Percentiles rank a stretch among this genome's conserved stretches.
These are phyloP conservation scores for Rutidosis leptorrhynchoides DNA, from an alignment of 129 eudicot genomes.

Conservation along the genomic window DNA sequence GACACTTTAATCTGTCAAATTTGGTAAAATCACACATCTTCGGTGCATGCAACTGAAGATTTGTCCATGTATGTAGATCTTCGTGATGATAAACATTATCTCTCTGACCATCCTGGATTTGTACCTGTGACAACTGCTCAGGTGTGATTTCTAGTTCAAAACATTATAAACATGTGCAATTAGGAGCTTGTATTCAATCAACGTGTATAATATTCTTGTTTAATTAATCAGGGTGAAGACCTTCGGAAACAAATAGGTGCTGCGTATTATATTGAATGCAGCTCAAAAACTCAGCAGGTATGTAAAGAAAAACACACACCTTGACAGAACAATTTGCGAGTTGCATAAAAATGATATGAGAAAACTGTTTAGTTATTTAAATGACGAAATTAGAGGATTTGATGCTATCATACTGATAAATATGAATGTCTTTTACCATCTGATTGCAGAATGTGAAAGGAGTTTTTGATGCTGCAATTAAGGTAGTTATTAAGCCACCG, in stretches of 20 bases:
- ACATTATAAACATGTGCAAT: no score
- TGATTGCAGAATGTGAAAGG: slow-evolving; percentile 97
- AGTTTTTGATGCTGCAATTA: slow-evolving; percentile 94
- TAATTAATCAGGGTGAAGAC: slow-evolving; percentile 75
- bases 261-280: slow-evolving; percentile 79
- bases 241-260: slow-evolving; percentile 94
- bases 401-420: no score
- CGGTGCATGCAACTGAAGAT: no score
- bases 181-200: no score
- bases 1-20: no score
- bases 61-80: slow-evolving; percentile 62
- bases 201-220: no score
- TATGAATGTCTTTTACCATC: no score
- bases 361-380: no score
- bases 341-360: slow-evolving; percentile 3
- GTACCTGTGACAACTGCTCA: slow-evolving; percentile 87
- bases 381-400: no score
- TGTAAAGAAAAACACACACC: no score
- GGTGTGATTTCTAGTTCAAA: slow-evolving; percentile 61
- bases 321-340: no score
- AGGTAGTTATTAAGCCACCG: slow-evolving; percentile 90
- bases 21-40: no score
- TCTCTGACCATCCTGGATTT: slow-evolving; percentile 96
- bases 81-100: slow-evolving; percentile 93
- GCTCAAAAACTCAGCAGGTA: slow-evolving; percentile 98